These are phyloP conservation scores for Ophiorrhiza pumila DNA, from an alignment of 257 asterid genomes.

Conservation along the genomic window DNA sequence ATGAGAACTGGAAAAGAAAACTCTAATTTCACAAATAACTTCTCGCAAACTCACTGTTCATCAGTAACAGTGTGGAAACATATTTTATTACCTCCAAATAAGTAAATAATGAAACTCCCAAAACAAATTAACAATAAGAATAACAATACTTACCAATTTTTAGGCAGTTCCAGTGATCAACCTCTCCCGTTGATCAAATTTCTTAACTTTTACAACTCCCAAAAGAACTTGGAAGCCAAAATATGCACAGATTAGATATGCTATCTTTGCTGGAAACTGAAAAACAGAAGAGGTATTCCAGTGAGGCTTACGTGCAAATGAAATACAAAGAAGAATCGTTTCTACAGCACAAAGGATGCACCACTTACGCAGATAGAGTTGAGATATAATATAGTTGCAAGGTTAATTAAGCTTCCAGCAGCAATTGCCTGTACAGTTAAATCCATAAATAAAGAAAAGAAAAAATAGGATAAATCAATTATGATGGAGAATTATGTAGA, in stretches of 20 bases:
- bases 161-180: conserved; percentile 92
- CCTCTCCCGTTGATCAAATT: conserved; percentile 75
- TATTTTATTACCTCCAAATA: not conserved
- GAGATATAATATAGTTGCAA: conserved; percentile 71
- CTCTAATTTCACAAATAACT: not conserved
- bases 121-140: not conserved
- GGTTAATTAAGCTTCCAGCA: conserved; percentile 95
- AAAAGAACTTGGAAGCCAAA: conserved; percentile 79
- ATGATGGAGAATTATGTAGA: not conserved
- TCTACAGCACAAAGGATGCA: conserved; percentile 10
- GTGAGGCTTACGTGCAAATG: conserved; percentile 5
- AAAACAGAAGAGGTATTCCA: conserved; percentile 13
- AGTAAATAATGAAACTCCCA: not conserved
- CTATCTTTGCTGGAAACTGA: conserved; percentile 74
- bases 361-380: conserved; percentile 66
- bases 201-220: conserved; percentile 70
- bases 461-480: not conserved
- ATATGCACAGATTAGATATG: conserved; percentile 57
- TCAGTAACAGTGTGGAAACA: not conserved
- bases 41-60: not conserved
- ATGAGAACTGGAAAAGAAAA: not conserved
- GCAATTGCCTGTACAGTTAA: conserved; percentile 73
- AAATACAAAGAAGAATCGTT: not conserved
- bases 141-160: conserved; percentile 40
- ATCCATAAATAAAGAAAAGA: conserved; percentile 9